phyloP scores from a whole-genome alignment of 129 eudicot genomes.

The Flaveria linearis region DNA sequence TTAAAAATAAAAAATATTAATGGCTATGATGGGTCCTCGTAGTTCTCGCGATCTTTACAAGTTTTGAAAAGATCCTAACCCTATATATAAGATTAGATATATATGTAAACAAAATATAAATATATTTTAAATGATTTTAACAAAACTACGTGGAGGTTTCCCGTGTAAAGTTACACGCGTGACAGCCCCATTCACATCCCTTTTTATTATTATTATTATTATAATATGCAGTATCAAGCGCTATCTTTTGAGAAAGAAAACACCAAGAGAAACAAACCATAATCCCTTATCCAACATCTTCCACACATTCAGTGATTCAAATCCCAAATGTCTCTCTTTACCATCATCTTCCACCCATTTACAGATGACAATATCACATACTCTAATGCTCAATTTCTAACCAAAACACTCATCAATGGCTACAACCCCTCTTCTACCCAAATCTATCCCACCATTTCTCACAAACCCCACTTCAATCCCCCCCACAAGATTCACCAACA shows the following conservation, averaged over 20 bases:
- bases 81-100: too few species aligned
- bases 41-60: too few species aligned
- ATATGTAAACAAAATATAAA: too few species aligned
- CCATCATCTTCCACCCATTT: slow-evolving; percentile 12
- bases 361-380: slow-evolving; percentile 10
- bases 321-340: slow-evolving; percentile 25
- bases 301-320: slow-evolving; percentile 69
- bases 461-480: slow-evolving; percentile 39
- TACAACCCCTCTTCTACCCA: slow-evolving; percentile 53
- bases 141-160: too few species aligned
- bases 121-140: too few species aligned
- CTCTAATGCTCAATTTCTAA: not conserved
- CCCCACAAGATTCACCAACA: slow-evolving; percentile 34
- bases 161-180: too few species aligned
- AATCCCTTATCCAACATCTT: slow-evolving; percentile 51
- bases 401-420: slow-evolving; percentile 48
- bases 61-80: too few species aligned
- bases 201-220: too few species aligned
- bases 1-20: too few species aligned
- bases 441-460: slow-evolving; percentile 48
- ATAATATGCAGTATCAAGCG: not conserved
- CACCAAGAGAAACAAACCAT: slow-evolving; percentile 9
- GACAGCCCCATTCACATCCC: too few species aligned
- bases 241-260: slow-evolving; percentile 7
- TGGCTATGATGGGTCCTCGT: too few species aligned